Base-by-base conservation (phyloP, 805 yeast species). In the Metschnikowia kunwiensis region DNA sequence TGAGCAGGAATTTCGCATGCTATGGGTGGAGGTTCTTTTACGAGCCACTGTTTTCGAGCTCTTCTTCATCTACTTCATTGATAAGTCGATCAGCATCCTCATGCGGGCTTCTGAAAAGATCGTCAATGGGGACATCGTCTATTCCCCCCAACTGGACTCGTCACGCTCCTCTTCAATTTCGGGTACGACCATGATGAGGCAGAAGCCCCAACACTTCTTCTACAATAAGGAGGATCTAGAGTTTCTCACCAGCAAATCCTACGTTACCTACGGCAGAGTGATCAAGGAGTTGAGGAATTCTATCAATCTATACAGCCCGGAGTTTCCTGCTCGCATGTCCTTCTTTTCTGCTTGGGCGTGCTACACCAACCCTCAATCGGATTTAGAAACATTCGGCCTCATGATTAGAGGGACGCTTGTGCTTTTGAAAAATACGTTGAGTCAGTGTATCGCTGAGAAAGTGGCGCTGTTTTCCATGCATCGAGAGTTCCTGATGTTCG, bases 41-140 rank as follows among this genome's bases (percentile, higher is more conserved):
- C 58, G 55, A 30, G 53, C 62, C 13, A 50, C 52, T 3, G 46
- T 51, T 4, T 47, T 61, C 27, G 52, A 60, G 23, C 49, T 61
- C 7, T 64, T 63, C 37, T 60, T 57, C 42, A 53, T 56, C 2
- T 66, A 64, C 40, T 58, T 66, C 41, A 57, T 66, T 46, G 71
- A 66, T 35, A 54, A 63, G 32, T 54, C 69, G 0, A 47, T 65
- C 27, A 65, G 60, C 34, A 50, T 62, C 7, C 42, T 61, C 10
- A 28, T 47, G 30, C 34, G 51, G 9, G 52, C 47, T 9, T 46
- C 52, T 0, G 43, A 38, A n/a, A 43, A 45, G 9, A 44, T 48
- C 19, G 50, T 48, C 15, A 39, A 40, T 13, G 49, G 49, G 14
- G 52, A 46, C 14, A 33, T 46, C 7, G 35, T 42, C 12, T 27